Base-by-base conservation (phyloP, 345 rosid species). In the Brassica nigra region DNA sequence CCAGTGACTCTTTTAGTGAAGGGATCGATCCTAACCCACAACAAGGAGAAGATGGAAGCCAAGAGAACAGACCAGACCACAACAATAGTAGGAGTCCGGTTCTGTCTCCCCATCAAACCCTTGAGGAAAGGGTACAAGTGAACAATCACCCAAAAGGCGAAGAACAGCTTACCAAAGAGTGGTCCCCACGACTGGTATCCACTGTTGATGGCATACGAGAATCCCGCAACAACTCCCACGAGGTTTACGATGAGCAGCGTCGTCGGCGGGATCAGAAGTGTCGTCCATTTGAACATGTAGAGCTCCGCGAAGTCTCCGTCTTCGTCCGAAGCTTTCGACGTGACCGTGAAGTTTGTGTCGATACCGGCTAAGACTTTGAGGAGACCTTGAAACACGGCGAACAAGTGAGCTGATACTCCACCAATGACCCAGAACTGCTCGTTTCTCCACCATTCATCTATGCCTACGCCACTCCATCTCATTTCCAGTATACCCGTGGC, bases 381-480 rank as follows among this genome's bases (percentile, higher is more conserved):
- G 81, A 93, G 67, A 76, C 98, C 98, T 85, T 93, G 98, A 86
- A 89, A 85, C 71, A 93, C 94, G 1, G 98, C 98, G 70, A 93
- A 93, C 12, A 93, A 90, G 83, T 93, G 98, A 59, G 97, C 76
- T 0, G 98, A 93, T 52, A 93, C 97, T 39, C 98, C 98, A 77
- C 98, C 98, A 29, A 93, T 91, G 20, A 93, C 98, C 98, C 98
- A 93, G 84, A 93, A 93, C 77, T 93, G 98, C 66, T 93, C 98
- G 55, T 93, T 93, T 81, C 98, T 92, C 98, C 98, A 94, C 98
- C 98, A 94, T 66, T 94, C 98, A 14, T 94, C 98, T 6, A 94
- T 92, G 49, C 98, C 96, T 15, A 94, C 98, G 5, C 98, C 98
- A 68, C 98, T 90, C 98, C 98, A 94, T 76, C 97, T 87, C 98